Evolutionary conservation across 768 basidiomycete species (phyloP).

Genomic region (Hericium alpestre): DNA sequence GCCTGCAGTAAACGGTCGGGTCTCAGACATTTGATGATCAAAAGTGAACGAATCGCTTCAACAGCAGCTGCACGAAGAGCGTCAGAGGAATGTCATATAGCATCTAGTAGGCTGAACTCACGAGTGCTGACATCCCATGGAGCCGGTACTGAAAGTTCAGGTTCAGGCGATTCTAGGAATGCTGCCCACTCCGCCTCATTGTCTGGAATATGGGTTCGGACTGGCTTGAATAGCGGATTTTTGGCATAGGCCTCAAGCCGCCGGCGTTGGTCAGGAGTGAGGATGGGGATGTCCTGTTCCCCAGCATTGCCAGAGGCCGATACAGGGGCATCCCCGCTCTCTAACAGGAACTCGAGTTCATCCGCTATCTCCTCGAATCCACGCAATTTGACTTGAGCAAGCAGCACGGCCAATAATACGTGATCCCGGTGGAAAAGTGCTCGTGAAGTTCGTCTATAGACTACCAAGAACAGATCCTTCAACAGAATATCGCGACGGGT

Average conservation of each 20-base stretch:
- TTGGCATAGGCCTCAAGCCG: constrained; percentile 65
- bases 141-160: constrained; percentile 61
- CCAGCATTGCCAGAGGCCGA: constrained; percentile 25
- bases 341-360: constrained; percentile 86
- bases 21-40: constrained; percentile 83
- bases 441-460: constrained; percentile 83
- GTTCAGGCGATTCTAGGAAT: constrained; percentile 57
- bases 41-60: constrained; percentile 62
- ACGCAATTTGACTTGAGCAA: constrained; percentile 82
- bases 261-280: constrained; percentile 57
- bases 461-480: constrained; percentile 79
- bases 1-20: constrained; percentile 88
- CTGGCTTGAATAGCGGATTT: constrained; percentile 67
- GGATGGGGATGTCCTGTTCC: constrained; percentile 29
- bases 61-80: constrained; percentile 41
- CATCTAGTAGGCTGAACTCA: constrained; percentile 29
- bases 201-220: constrained; percentile 50
- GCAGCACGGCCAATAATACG: constrained; percentile 78
- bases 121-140: constrained; percentile 74
- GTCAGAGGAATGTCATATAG: no score
- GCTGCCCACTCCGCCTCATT: constrained; percentile 58
- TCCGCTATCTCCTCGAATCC: constrained; percentile 71
- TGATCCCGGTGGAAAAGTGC: constrained; percentile 86
- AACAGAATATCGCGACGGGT: constrained; percentile 70
- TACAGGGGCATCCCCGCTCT: constrained; percentile 66